phyloP scores from a whole-genome alignment of 139 green algal species.

The Chlamydomonas sp. region DNA sequence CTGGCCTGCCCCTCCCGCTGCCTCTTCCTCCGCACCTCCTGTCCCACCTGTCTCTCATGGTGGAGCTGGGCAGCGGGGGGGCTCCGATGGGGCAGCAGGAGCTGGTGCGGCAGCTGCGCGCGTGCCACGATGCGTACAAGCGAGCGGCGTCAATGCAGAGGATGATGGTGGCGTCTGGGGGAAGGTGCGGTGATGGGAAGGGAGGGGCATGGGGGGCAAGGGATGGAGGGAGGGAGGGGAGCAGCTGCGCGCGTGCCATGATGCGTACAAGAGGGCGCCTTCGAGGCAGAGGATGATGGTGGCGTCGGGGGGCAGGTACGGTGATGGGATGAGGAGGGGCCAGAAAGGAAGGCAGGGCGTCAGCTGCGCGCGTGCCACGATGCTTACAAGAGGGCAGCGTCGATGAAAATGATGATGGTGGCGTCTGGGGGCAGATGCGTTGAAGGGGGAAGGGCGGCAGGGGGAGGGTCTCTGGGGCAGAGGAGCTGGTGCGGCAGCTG shows the following conservation, averaged over 20 bases:
- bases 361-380: not conserved
- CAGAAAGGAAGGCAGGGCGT: not conserved
- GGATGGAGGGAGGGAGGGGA: not conserved
- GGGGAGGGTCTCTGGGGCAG: not conserved
- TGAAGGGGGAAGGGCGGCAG: too few species aligned
- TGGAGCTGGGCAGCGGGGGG: not conserved
- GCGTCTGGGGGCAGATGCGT: too few species aligned
- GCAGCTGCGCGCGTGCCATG: not conserved
- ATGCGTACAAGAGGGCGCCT: slow-evolving; percentile 12
- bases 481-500: not conserved
- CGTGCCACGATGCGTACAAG: slow-evolving; percentile 8
- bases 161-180: too few species aligned
- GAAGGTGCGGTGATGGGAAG: too few species aligned
- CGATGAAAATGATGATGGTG: too few species aligned
- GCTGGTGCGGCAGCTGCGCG: not conserved
- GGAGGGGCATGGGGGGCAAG: not conserved
- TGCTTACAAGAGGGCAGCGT: too few species aligned
- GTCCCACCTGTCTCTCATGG: not conserved
- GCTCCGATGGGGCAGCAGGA: not conserved
- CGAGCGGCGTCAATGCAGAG: too few species aligned
- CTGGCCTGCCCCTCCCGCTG: too few species aligned
- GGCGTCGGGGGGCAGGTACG: too few species aligned
- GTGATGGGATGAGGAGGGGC: too few species aligned
- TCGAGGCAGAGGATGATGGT: too few species aligned
- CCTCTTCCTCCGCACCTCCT: not conserved